Base-by-base conservation (phyloP, 1,284 basidiomycete species). In the Sutorius eximius region DNA sequence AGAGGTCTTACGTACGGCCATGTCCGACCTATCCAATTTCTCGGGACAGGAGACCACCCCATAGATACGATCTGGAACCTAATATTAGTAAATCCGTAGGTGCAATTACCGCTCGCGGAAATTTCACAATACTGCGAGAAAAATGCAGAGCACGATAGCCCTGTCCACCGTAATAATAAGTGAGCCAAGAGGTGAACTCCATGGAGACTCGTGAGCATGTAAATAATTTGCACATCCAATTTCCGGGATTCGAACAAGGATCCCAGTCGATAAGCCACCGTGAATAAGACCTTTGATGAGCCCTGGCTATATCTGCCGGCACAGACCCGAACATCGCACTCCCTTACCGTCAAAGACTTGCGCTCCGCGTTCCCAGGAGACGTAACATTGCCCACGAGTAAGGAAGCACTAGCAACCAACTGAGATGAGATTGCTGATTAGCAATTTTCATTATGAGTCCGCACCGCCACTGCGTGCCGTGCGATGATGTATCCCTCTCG, bases 341-440 rank as follows among this genome's bases (percentile, higher is more conserved):
- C 44, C 44, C 57, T 60, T 49, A 59, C 61, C 72, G 63, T 81
- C 79, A 69, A 81, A 78, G 30, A 79, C 75, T 57, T 81, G 78
- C 55, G 75, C 76, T 29, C 81, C 80, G 48, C 77, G 66, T 61
- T 82, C 81, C 80, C 78, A 83, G 9, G 75, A 76, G 58, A 81
- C 77, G 67, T 81, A 80, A 60, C 78, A 77, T 60, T 82, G 79
- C 16, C 80, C 79, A 45, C 79, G 70, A 10, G 77, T 77, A 20
- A 81, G 66, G 65, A 78, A 81, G 61, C 77, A 80, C 62, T 66
- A 59, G 32, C 30, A 59, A 58, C 56, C 55, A 67, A 65, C 66
- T 67, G 66, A 66, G 68, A 57, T 58, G 65, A 54, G 59, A 62
- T 58, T 22, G 54, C 45, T 43, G 60, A 65, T 60, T 55, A 61